phyloP scores from a whole-genome alignment of 768 basidiomycete species.

The Mycena albidolilacea region DNA sequence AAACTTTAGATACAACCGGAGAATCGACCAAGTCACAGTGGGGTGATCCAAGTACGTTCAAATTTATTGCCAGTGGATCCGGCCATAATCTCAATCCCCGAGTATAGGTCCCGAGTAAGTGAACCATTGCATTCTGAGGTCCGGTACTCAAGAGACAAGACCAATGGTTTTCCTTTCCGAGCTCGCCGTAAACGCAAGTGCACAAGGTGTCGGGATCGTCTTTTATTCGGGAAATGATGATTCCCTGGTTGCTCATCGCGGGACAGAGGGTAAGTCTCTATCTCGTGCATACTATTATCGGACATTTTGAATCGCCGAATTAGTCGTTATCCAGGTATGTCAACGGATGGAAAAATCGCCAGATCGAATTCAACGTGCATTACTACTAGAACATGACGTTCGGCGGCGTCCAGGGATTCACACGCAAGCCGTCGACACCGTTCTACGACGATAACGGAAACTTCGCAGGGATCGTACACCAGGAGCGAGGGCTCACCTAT shows the following conservation, averaged over 20 bases:
- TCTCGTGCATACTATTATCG: neutral
- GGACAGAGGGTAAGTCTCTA: slow-evolving; percentile 56
- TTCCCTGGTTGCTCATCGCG: slow-evolving; percentile 61
- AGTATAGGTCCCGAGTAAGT: slow-evolving; percentile 41
- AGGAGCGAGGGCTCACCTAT: slow-evolving; percentile 63
- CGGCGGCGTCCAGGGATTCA: slow-evolving; percentile 68
- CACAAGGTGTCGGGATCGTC: slow-evolving; percentile 53
- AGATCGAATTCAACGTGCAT: neutral
- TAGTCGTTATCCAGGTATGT: slow-evolving; percentile 56
- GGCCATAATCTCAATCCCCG: too few species aligned
- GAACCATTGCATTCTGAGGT: too few species aligned
- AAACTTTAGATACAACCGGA: too few species aligned
- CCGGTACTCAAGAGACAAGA: slow-evolving; percentile 42
- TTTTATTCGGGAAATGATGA: slow-evolving; percentile 68
- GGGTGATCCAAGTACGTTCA: slow-evolving; percentile 33
- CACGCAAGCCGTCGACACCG: slow-evolving; percentile 60
- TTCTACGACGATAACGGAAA: slow-evolving; percentile 62
- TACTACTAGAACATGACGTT: slow-evolving; percentile 69
- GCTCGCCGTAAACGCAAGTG: slow-evolving; percentile 60
- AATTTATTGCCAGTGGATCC: too few species aligned
- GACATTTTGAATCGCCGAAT: slow-evolving; percentile 15
- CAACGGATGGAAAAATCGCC: too few species aligned
- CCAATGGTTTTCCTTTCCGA: slow-evolving; percentile 64
- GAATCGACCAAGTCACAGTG: neutral
- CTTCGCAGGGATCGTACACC: slow-evolving; percentile 65